Base-by-base conservation (phyloP, 2,329 filamentous ascomycete genomes). In the Sclerotinia nivalis region DNA sequence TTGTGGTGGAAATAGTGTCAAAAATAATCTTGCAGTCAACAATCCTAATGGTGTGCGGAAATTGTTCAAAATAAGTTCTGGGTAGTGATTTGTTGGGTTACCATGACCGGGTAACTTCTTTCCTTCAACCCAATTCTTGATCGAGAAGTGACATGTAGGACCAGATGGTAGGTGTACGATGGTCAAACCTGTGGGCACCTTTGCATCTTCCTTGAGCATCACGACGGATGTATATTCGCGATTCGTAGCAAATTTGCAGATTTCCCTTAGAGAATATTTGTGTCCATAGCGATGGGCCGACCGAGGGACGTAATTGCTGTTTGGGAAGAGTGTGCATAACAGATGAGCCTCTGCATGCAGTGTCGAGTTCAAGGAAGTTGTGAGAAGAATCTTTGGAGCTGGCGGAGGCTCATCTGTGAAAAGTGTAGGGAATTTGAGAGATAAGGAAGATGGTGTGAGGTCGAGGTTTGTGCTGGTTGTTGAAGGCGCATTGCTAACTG, bases 41-140 rank as follows among this genome's bases (percentile, higher is more conserved):
- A 97, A 84, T 81, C 96, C 96, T 1, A 99, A 85, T 0, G 95
- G 93, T 0, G 96, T 99, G 76, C 92, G 91, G 84, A 99, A 99
- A 79, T 96, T 95, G 81, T 98, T 98, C 66, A 97, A 85, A 49
- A 97, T 86, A 40, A 97, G 84, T 81, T 97, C 95, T 0, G 94
- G 93, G 77, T 93, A 93, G 81, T 97, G 94, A 62, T 92, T 91
- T 1, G 95, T 97, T 0, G 93, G 88, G 74, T 94, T 95, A 66
- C 81, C 96, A 79, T 99, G 95, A 1, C 95, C 94, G 0, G 93
- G 93, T 20, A 99, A 85, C 73, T 92, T 92, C 78, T 91, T 92
- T 65, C 93, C 93, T 75, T 96, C 92, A 49, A 97, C 85, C 91
- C 93, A 99, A 78, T 96, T 97, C 73, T 90, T 90, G 73, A 97